Evolutionary conservation across 2,329 filamentous ascomycete species (phyloP), one percentile per base, ranked within the genome.

Genomic region (Fusarium mundagurra): DNA sequence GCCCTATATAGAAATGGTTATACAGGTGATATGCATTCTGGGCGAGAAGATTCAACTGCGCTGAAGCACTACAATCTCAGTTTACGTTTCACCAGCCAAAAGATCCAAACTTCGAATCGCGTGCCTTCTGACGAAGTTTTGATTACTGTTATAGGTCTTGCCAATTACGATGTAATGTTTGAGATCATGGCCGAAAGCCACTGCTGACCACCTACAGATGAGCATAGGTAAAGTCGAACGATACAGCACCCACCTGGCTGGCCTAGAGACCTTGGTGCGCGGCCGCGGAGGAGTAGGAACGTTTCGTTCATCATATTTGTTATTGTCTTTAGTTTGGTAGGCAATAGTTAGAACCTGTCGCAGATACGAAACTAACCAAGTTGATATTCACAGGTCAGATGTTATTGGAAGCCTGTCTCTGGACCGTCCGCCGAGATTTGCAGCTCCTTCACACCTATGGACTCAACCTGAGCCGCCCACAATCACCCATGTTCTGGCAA

Each of bases 161-260:
- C 57, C 18, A 64, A 51, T 31, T 62, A 64, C 27, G 62, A 64
- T 33, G 62, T 51, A 45, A 62, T 33, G 6, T 9, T 16, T 12
- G 10, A 27, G 24, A 22, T 36, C 13, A 33, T 22, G 33, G 6
- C 17, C 12, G 22, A 22, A 33, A 14, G 22, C 22, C 12, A 11
- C 16, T 12, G 17, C 39, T 65, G 6, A 65, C 27, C 10, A 22
- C 8, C 22, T 18, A 14, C 22, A 65, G 57, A 65, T 65, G 45
- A 65, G 47, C 22, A 53, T 65, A 50, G 45, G 57, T 29, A 62
- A 34, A 43, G 27, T 62, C 34, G 57, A 63, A 22, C 45, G 62
- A 29, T 65, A 65, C 22, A 39, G 27, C 18, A 44, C 57, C 11
- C 62, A 65, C 31, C n/a, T 65, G 18, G 24, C 31, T 16, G 45